Evolutionary conservation across 208 protist genomes (phyloP).

Genomic region (Trypanosoma grayi): DNA sequence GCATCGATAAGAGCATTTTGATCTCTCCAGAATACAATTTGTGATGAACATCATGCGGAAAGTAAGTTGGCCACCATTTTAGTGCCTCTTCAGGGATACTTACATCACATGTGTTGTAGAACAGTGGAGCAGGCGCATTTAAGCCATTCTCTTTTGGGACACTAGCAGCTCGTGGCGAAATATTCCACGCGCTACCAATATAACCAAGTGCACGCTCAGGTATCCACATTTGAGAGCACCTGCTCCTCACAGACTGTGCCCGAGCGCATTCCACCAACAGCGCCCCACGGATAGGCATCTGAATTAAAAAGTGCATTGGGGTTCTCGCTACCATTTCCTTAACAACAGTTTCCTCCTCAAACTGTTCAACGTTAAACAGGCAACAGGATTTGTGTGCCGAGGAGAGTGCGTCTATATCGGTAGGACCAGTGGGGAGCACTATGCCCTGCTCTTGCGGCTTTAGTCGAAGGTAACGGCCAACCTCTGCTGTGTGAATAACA

Average conservation of each 20-base stretch:
- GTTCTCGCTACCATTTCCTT: conserved; percentile 38
- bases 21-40: conserved; percentile 30
- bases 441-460: conserved; percentile 23
- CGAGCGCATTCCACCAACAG: conserved; percentile 43
- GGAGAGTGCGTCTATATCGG: neutral
- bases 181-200: conserved; percentile 10
- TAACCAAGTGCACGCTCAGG: conserved; percentile 2
- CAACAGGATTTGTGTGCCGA: conserved; percentile 14
- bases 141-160: neutral
- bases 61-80: conserved; percentile 46
- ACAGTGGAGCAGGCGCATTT: neutral
- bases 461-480: conserved; percentile 1
- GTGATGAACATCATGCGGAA: conserved; percentile 37
- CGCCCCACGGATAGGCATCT: conserved; percentile 19
- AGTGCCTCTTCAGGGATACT: conserved; percentile 19
- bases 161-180: conserved; percentile 13
- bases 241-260: conserved; percentile 31
- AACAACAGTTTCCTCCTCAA: conserved; percentile 46
- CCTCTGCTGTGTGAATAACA: conserved; percentile 14
- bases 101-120: conserved; percentile 54
- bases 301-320: conserved; percentile 45
- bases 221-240: conserved; percentile 14
- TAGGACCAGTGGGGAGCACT: neutral
- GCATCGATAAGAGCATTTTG: conserved; percentile 46
- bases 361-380: conserved; percentile 77